These are phyloP conservation scores for Pseudogymnoascus verrucosus DNA, from an alignment of 2,329 filamentous ascomycete genomes.

Conservation along the genomic window DNA sequence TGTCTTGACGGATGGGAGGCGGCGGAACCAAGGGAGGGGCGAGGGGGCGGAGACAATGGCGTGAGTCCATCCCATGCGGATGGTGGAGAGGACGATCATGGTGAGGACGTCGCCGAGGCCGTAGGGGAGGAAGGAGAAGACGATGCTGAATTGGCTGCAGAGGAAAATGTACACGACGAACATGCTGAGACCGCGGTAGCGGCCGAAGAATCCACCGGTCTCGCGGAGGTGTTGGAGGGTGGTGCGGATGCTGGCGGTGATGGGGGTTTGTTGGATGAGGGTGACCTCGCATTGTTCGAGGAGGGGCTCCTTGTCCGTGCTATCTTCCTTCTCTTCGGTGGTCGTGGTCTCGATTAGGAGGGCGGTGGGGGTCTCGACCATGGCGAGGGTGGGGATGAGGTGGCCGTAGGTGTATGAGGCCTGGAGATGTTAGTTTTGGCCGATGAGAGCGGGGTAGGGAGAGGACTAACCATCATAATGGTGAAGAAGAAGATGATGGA, in stretches of 20 bases:
- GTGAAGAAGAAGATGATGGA: not conserved
- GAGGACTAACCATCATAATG: not conserved
- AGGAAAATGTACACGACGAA: slow-evolving; percentile 40
- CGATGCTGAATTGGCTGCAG: slow-evolving; percentile 27
- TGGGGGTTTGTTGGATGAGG: slow-evolving; percentile 44
- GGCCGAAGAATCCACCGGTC: slow-evolving; percentile 54
- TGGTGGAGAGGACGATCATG: slow-evolving; percentile 54
- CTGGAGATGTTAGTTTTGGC: slow-evolving; percentile 25
- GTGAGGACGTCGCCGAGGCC: slow-evolving; percentile 47
- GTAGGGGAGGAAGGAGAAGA: slow-evolving; percentile 34
- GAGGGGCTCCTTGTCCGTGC: slow-evolving; percentile 32
- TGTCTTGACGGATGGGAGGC: slow-evolving; percentile 58
- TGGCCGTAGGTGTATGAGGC: slow-evolving; percentile 50
- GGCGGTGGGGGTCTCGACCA: slow-evolving; percentile 52
- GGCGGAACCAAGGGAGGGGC: slow-evolving; percentile 55
- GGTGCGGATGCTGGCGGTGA: slow-evolving; percentile 52
- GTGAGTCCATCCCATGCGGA: slow-evolving; percentile 76
- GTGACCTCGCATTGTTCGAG: slow-evolving; percentile 35
- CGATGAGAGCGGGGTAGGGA: not conserved
- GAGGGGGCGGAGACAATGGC: slow-evolving; percentile 69
- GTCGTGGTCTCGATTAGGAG: slow-evolving; percentile 38
- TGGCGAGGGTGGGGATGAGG: slow-evolving; percentile 53
- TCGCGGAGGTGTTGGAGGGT: slow-evolving; percentile 54
- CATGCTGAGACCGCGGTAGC: slow-evolving; percentile 59
- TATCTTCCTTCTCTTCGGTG: slow-evolving; percentile 27